Evolutionary conservation across 2,329 filamentous ascomycete species (phyloP), one percentile per base, ranked within the genome.

Genomic region (Arthroderma sp.): DNA sequence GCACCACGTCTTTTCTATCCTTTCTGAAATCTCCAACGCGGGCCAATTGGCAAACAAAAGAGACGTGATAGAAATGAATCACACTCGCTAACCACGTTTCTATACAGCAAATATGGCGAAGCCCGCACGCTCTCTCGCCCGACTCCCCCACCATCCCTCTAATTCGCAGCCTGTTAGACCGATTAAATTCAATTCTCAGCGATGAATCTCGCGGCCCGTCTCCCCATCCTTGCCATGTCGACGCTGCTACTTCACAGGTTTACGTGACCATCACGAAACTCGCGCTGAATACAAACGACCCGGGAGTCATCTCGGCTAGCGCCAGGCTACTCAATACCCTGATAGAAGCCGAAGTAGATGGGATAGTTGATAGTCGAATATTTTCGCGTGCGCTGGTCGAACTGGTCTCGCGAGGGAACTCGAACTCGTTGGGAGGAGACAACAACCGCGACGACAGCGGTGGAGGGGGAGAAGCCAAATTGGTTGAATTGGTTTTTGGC

Each of bases 311-410:
- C 54, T 80, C 82, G 52, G 84, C 89, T 58, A 83, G 85, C 28
- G 83, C 94, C 33, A 71, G 82, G 36, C 80, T 95, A 59, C 95
- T 95, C 64, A 86, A 86, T 46, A 87, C 86, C 10, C 74, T 98
- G 51, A 85, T 96, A 56, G 91, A 98, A 65, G 91, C 87, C 61
- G 91, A 96, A 63, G 88, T 95, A 66, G 91, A 95, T 60, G 86
- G 87, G 32, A 93, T 96, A 57, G 78, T 95, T 40, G 85, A 93
- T 58, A 93, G 84, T 57, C 77, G 82, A 30, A 74, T 78, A 44
- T 98, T 98, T 61, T 86, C 91, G 2, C 77, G 81, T 47, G 89
- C 86, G 56, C 65, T 98, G 58, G 91, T 94, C 58, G 86, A 86
- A 54, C 76, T 98, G 48, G 74, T 95, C 42, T 77, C 86, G 48